A percentile compares a stretch with the other conserved stretches of the same genome.
Conservation (phyloP, 371 early-diverging fungal genomes). For the Amoeboradix gromovi region DNA sequence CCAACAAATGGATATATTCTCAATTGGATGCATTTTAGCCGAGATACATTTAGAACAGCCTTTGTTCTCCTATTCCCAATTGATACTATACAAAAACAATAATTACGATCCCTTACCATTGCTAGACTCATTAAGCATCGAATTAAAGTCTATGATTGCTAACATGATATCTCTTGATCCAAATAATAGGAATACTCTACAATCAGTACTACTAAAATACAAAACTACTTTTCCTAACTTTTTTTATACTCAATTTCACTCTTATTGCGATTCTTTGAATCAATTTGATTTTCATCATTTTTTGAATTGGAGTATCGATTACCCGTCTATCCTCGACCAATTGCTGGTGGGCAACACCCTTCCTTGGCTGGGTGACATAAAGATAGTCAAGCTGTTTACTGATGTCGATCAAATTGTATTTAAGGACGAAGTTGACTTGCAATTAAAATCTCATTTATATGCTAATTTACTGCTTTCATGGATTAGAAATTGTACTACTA, state of each 20-base stretch:
- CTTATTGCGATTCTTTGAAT: neutral
- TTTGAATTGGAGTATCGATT: neutral
- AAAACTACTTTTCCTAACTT: neutral
- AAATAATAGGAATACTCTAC: constrained; percentile 28
- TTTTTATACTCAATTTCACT: neutral
- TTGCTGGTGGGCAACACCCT: neutral
- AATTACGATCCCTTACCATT: constrained; percentile 33
- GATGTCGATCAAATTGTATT: neutral
- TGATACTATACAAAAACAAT: constrained; percentile 49
- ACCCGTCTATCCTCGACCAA: neutral
- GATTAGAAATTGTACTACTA: neutral
- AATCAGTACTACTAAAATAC: constrained; percentile 24
- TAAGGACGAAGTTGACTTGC: neutral
- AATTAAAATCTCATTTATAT: neutral
- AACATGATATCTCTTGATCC: constrained; percentile 68
- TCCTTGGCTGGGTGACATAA: neutral
- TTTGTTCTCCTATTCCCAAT: constrained; percentile 54
- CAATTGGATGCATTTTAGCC: constrained; percentile 66
- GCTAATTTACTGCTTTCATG: neutral
- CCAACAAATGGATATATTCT: constrained; percentile 69
- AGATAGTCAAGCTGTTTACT: neutral
- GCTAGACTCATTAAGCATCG: constrained; percentile 39
- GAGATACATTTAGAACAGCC: constrained; percentile 69
- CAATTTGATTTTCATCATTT: neutral
- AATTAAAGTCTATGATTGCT: constrained; percentile 31